Evolutionary conservation across 805 yeast species (phyloP).

Genomic region (Pichia insulana): DNA sequence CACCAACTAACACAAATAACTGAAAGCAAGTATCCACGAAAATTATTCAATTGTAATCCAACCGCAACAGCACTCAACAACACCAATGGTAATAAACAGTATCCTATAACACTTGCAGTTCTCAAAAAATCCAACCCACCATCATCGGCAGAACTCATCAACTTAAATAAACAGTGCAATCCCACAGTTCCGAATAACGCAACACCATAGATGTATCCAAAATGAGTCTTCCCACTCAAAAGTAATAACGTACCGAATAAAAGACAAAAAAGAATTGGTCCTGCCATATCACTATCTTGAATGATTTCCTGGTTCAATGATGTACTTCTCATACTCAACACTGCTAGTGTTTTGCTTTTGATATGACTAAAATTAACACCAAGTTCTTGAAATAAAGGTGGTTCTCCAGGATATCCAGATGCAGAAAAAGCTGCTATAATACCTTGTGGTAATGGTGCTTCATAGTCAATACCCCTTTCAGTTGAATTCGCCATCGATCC

Average conservation of each 20-base stretch:
- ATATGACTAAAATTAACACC: conserved; percentile 91
- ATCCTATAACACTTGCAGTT: conserved; percentile 89
- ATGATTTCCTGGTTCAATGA: conserved; percentile 65
- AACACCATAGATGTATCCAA: conserved; percentile 94
- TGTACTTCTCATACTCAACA: conserved; percentile 57
- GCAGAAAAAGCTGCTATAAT: conserved; percentile 88
- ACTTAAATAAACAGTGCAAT: conserved; percentile 72
- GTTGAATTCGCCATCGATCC: conserved; percentile 7
- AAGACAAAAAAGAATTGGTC: conserved; percentile 84
- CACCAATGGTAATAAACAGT: conserved; percentile 86
- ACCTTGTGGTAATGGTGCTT: conserved; percentile 36
- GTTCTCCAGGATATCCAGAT: conserved; percentile 90
- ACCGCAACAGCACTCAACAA: conserved; percentile 66
- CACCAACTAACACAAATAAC: conserved; percentile 76
- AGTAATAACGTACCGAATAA: conserved; percentile 76
- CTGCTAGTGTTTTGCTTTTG: conserved; percentile 74
- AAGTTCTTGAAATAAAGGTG: conserved; percentile 82
- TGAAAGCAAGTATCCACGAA: conserved; percentile 63
- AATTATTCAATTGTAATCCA: conserved; percentile 56
- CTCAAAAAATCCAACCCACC: conserved; percentile 44
- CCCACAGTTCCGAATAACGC: conserved; percentile 86
- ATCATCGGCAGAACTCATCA: conserved; percentile 58
- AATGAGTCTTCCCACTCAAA: conserved; percentile 88
- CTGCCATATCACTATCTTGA: conserved; percentile 89
- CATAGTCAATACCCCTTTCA: not conserved